Base-by-base conservation (phyloP, 2,329 filamentous ascomycete genomes). In the Colletotrichum sp. region DNA sequence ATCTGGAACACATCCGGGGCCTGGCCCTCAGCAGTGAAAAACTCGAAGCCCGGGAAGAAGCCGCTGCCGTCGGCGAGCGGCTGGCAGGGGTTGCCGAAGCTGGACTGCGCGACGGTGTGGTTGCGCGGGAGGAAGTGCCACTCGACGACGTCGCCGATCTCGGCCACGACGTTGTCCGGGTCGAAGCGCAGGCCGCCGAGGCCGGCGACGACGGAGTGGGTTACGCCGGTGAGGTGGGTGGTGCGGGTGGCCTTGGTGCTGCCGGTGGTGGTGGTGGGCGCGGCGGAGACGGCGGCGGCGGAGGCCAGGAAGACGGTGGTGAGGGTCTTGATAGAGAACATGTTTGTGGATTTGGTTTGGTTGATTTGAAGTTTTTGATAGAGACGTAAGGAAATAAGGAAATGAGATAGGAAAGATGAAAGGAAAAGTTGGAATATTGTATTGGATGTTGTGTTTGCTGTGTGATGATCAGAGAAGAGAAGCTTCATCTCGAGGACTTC, bases 91-190 rank as follows among this genome's bases (percentile, higher is more conserved):
- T 83, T 77, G 68, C 76, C 84, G 76, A 88, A 88, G 79, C 80
- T 83, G 48, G 86, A 86, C 80, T 87, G 82, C 3, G 79, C 85
- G 56, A 91, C 83, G 22, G 86, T 86, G 85, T 91, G 90, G 83
- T 88, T 89, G 74, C 78, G 80, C 10, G 89, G 86, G 77, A 86
- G 87, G 85, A 88, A 91, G 79, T 89, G 87, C 84, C 88, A 92
- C 83, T 91, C 89, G 73, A 92, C 80, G 6, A 88, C 77, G 75
- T 90, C 88, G 74, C 89, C 90, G 9, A 86, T 73, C 13, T 83
- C 81, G 22, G 89, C 90, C 4, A 85, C 85, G 55, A 90, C 83
- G 77, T 86, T 87, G 76, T 87, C 84, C 2, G 90, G 90, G 65
- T 86, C 84, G 81, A 91, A 92, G 65, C 80, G 80, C 36, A 91